Evolutionary conservation across 306 rosid genomes (phyloP), one percentile per base, ranked within the genome.

Genomic region (Erythrophleum fordii): DNA sequence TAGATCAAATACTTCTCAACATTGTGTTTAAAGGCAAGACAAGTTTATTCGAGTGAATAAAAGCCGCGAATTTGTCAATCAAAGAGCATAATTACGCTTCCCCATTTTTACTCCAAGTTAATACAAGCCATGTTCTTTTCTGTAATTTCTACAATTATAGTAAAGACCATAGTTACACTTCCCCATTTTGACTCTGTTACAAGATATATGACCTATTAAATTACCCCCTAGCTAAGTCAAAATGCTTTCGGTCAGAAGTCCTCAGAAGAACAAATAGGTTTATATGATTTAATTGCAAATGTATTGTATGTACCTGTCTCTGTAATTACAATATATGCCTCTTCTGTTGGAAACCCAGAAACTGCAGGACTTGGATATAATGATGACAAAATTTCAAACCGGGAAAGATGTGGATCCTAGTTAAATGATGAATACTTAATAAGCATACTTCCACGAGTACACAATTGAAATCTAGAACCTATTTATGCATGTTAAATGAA

Each of bases 351-450:
- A 85, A 83, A 95, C 73, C 99, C 99, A 84, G 98, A 95, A 69
- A 95, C 98, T 22, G 98, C 99, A 48, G 99, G 99, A 85, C 84
- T 93, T 67, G 99, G 99, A 84, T 95, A 98, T 81, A 95, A 93
- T 22, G 94, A 90, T n/a, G 94, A 87, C 79, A 95, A 81, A 71
- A 95, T 73, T 76, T 90, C 93, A 89, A 84, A 93, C 98, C 93
- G 86, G 65, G 65, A 73, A 55, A 37, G 17, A 79, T 28, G 78
- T 53, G 72, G 29, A 46, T 18, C 72, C 52, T 35, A 74, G 56
- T 77, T 75, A 42, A 53, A 44, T 55, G 71, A 55, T 72, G 60
- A 42, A 74, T 34, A 48, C 26, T 72, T 17, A 56, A 80, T 37
- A 48, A 58, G 72, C 49, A 29, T 59, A 79, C 52, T 73, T 45